A percentile compares a stretch with the other conserved stretches of the same genome.
Conservation (phyloP, 148 eudicot genomes). For the Arbutus unedo region DNA sequence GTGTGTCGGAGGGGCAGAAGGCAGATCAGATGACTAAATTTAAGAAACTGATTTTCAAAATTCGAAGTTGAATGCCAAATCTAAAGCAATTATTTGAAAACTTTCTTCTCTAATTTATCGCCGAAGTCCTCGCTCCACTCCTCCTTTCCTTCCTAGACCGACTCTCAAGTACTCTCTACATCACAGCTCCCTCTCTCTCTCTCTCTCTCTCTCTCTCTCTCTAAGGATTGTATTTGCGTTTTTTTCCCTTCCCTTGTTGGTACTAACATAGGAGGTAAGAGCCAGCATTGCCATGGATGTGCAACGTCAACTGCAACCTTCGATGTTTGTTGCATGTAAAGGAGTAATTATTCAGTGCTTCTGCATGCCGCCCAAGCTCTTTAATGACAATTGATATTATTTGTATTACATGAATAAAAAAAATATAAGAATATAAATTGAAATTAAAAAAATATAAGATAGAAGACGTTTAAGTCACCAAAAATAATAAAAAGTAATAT, state of each 20-base stretch:
- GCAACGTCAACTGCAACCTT: neutral
- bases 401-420: too few species aligned
- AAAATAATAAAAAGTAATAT: too few species aligned
- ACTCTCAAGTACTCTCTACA: constrained; percentile 27
- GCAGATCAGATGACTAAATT: constrained; percentile 21
- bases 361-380: too few species aligned
- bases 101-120: constrained; percentile 21
- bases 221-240: neutral
- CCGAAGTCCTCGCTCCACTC: constrained; percentile 41
- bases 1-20: constrained; percentile 33
- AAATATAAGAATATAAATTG: too few species aligned
- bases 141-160: constrained; percentile 28
- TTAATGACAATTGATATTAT: too few species aligned
- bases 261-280: neutral
- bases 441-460: too few species aligned
- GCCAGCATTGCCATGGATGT: neutral
- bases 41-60: constrained; percentile 11
- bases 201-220: constrained; percentile 4
- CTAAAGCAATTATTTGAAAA: constrained; percentile 25
- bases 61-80: constrained; percentile 36
- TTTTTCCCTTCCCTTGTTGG: neutral
- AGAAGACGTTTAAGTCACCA: too few species aligned
- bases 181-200: constrained; percentile 15
- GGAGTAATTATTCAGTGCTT: neutral
- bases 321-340: neutral